phyloP scores from a whole-genome alignment of 139 green algal genomes.

The Coelastrella sp. region DNA sequence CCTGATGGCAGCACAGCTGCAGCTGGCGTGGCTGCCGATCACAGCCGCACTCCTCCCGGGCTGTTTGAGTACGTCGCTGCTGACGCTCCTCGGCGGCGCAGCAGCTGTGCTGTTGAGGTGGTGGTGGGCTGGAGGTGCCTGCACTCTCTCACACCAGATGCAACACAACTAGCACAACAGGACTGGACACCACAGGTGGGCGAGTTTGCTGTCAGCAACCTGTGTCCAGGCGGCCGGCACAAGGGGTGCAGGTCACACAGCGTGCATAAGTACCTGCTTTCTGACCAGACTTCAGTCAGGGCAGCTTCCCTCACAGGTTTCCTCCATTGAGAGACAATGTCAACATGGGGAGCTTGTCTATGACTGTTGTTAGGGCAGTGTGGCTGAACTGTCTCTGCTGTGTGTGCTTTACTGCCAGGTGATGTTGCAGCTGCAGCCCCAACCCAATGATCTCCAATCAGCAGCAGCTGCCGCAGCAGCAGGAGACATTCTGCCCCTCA shows the following conservation, averaged over 20 bases:
- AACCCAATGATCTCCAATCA: not conserved
- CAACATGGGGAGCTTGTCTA: too few species aligned
- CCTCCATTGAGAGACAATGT: too few species aligned
- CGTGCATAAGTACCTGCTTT: too few species aligned
- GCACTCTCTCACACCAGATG: constrained; percentile 74
- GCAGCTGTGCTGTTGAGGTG: constrained; percentile 64
- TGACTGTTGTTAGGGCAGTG: not conserved
- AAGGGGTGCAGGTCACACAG: not conserved
- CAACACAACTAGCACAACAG: constrained; percentile 76
- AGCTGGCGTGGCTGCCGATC: not conserved
- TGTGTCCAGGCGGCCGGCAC: too few species aligned
- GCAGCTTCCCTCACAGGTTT: too few species aligned
- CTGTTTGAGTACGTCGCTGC: not conserved
- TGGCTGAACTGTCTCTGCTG: not conserved
- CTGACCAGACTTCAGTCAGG: not conserved
- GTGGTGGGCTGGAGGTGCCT: constrained; percentile 60
- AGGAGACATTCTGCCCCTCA: constrained; percentile 69
- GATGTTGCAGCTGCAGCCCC: constrained; percentile 15
- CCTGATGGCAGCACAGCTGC: not conserved
- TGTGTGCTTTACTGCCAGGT: not conserved
- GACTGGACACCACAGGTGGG: constrained; percentile 58
- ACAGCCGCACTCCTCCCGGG: not conserved
- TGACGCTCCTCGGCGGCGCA: constrained; percentile 1
- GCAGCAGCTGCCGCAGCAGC: constrained; percentile 45
- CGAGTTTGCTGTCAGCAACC: too few species aligned